Evolutionary conservation across 768 basidiomycete species (phyloP).

Genomic region (Psilocybe subaeruginosa): DNA sequence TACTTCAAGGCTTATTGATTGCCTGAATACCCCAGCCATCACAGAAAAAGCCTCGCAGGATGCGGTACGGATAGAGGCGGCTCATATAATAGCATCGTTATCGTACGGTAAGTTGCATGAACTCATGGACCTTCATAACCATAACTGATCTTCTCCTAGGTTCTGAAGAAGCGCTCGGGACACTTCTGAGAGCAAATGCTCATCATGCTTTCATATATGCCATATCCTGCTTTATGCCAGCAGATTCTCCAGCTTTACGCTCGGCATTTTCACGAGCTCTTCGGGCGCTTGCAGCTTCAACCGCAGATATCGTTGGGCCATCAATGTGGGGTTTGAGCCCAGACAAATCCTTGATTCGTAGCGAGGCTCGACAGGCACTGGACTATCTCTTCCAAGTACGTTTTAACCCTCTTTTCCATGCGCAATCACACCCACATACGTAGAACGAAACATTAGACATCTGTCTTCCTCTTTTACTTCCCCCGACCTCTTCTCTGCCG

Average conservation of each 20-base stretch:
- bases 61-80: conserved; percentile 70
- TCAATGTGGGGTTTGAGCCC: conserved; percentile 65
- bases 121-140: not conserved
- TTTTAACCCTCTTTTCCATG: not conserved
- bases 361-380: conserved; percentile 59
- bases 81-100: conserved; percentile 74
- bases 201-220: conserved; percentile 65
- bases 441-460: conserved; percentile 64
- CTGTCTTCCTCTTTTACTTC: conserved; percentile 63
- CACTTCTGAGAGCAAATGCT: conserved; percentile 59
- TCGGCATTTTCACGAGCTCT: conserved; percentile 68
- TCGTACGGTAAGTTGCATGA: conserved; percentile 53
- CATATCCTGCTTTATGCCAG: conserved; percentile 48
- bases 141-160: conserved; percentile 36
- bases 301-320: conserved; percentile 73
- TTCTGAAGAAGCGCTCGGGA: conserved; percentile 60
- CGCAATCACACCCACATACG: conserved; percentile 6
- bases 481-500: conserved; percentile 22
- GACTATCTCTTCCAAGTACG: conserved; percentile 64
- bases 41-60: conserved; percentile 35
- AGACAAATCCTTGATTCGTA: conserved; percentile 42
- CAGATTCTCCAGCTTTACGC: conserved; percentile 43
- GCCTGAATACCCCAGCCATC: conserved; percentile 44
- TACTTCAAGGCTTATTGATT: conserved; percentile 47
- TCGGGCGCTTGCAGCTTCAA: conserved; percentile 56